These are phyloP conservation scores for Solanum hybrid DNA, from an alignment of 305 asterid genomes.

Conservation along the genomic window DNA sequence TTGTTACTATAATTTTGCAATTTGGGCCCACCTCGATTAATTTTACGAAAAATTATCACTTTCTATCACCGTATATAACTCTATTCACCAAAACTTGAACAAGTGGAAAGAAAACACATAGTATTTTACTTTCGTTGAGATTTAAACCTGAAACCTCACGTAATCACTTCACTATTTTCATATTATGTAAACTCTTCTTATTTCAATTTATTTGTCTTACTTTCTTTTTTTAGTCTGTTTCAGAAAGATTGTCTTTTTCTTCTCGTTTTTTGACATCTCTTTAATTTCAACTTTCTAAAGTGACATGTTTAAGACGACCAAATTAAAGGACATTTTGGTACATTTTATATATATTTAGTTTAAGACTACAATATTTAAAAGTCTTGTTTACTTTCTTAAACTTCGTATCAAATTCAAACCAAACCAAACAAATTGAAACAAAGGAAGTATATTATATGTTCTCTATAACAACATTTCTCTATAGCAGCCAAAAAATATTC, in stretches of 20 bases:
- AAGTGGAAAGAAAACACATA: neutral
- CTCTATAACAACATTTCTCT: neutral
- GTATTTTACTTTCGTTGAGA: neutral
- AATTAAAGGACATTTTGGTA: neutral
- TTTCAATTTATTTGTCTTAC: neutral
- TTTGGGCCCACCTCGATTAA: rapidly evolving
- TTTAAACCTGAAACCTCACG: neutral
- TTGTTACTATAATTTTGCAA: neutral
- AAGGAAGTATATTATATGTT: neutral
- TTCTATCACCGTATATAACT: neutral
- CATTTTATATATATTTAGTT: neutral
- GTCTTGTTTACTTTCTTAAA: neutral
- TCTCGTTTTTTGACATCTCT: neutral
- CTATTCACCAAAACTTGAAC: neutral
- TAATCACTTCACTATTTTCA: neutral
- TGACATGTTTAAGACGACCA: neutral
- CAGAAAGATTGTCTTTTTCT: neutral
- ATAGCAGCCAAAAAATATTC: neutral
- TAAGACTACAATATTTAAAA: neutral
- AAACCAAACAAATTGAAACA: neutral
- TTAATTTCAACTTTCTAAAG: neutral
- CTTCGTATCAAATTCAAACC: neutral
- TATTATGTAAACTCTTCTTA: neutral
- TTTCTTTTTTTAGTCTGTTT: neutral
- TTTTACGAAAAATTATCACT: neutral